A percentile compares a stretch with the other conserved stretches of the same genome.
These are phyloP conservation scores for Yamadazyma akitaensis DNA, from an alignment of 805 yeast genomes.

Conservation along the genomic window DNA sequence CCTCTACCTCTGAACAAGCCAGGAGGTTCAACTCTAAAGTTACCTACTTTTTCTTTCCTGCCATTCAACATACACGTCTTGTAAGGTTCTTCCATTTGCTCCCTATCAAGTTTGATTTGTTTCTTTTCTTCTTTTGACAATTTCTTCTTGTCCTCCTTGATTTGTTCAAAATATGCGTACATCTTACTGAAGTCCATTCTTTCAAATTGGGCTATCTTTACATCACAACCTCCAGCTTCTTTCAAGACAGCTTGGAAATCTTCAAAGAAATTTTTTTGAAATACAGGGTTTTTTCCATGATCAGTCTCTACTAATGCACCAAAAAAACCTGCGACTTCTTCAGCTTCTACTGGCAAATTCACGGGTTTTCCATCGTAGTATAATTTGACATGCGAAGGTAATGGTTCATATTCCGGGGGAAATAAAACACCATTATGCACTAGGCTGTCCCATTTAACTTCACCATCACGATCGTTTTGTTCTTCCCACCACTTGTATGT, in stretches of 20 bases:
- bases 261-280: conserved; percentile 80
- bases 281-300: conserved; percentile 82
- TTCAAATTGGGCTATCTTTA: conserved; percentile 51
- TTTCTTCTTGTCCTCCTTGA: conserved; percentile 69
- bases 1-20: conserved; percentile 96
- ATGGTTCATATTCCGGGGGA: conserved; percentile 87
- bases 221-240: conserved; percentile 63
- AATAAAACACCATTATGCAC: conserved; percentile 90
- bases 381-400: conserved; percentile 74
- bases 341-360: conserved; percentile 73
- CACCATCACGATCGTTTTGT: conserved; percentile 74
- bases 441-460: conserved; percentile 80
- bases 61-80: conserved; percentile 82
- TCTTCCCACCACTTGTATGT: conserved; percentile 77
- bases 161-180: conserved; percentile 63
- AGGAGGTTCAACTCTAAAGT: conserved; percentile 94
- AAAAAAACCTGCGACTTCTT: conserved; percentile 94
- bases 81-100: conserved; percentile 72
- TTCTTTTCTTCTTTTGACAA: conserved; percentile 75
- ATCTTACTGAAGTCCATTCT: conserved; percentile 79
- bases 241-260: conserved; percentile 71
- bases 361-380: conserved; percentile 77
- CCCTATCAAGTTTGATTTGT: conserved; percentile 65
- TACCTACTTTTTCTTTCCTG: conserved; percentile 87
- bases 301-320: conserved; percentile 87